These are phyloP conservation scores for Hygrophila difformis DNA, from an alignment of 257 asterid genomes.

Conservation along the genomic window DNA sequence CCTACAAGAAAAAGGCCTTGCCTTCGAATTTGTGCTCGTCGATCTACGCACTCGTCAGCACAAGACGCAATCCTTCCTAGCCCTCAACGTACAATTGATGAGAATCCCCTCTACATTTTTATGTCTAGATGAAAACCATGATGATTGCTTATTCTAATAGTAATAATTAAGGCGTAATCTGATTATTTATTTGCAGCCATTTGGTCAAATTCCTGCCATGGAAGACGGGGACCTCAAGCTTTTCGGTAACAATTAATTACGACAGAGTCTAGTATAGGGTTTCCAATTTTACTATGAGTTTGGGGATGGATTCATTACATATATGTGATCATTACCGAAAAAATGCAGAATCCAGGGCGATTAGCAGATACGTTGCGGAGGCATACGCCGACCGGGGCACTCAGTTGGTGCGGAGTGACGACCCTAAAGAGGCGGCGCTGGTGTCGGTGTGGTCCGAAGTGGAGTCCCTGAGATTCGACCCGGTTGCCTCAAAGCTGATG, in stretches of 20 bases:
- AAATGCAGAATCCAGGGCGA: constrained; percentile 71
- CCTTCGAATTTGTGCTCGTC: constrained; percentile 30
- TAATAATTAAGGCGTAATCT: no score
- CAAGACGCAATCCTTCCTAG: constrained; percentile 40
- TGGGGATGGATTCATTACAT: background rate
- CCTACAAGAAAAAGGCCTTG: constrained; percentile 41
- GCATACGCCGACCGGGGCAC: constrained; percentile 43
- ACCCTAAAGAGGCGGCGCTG: constrained; percentile 34
- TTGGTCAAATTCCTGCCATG: constrained; percentile 40
- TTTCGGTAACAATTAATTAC: constrained; percentile 25
- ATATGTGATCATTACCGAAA: no score
- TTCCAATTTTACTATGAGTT: no score
- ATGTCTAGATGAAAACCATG: no score
- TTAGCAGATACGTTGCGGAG: constrained; percentile 33
- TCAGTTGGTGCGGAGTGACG: constrained; percentile 18
- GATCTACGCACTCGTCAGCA: constrained; percentile 36
- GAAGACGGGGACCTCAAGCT: constrained; percentile 41
- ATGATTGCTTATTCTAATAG: no score
- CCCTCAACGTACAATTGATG: constrained; percentile 32
- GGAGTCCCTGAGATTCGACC: constrained; percentile 49
- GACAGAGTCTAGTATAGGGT: background rate
- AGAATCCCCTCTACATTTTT: no score
- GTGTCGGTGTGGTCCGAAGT: constrained; percentile 48
- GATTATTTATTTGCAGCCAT: constrained; percentile 29
- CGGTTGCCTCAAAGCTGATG: constrained; percentile 26